phyloP scores from a whole-genome alignment of 2,329 filamentous ascomycete genomes.

The Orbilia blumenaviensis region DNA sequence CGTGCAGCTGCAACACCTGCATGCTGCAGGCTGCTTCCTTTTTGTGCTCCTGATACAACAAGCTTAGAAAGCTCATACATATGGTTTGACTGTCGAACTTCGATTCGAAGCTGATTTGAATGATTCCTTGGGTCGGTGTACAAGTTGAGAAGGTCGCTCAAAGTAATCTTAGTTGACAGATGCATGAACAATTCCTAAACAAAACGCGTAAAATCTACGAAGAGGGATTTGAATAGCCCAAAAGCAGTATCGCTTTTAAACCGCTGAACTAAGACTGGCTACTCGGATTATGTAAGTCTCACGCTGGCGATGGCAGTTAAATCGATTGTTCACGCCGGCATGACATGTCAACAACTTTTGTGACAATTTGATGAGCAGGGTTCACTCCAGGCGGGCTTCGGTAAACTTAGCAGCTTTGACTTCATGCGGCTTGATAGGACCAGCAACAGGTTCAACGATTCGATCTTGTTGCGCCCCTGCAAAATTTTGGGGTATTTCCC shows the following conservation, averaged over 20 bases:
- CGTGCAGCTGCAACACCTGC: conserved; percentile 33
- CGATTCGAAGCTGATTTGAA: conserved; percentile 17
- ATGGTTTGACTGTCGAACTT: conserved; percentile 9
- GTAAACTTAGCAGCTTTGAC: background rate
- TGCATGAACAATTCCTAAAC: conserved; percentile 3
- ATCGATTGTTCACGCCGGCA: no score
- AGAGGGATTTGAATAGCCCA: no score
- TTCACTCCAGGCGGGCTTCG: background rate
- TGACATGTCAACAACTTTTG: background rate
- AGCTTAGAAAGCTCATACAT: conserved; percentile 20
- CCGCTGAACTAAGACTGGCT: background rate
- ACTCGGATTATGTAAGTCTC: background rate
- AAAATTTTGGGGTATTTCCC: background rate
- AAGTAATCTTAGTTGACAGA: background rate
- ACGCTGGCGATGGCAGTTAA: no score
- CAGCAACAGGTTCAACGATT: background rate
- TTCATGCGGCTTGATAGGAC: background rate
- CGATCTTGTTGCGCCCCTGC: background rate
- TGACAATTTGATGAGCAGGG: background rate
- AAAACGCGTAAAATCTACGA: background rate
- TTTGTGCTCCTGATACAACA: conserved; percentile 23
- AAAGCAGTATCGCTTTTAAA: background rate
- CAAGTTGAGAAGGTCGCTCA: conserved; percentile 31
- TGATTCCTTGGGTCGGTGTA: background rate
- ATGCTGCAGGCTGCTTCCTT: conserved; percentile 20